phyloP scores from a whole-genome alignment of 345 rosid species.

The Gossypium longicalyx region DNA sequence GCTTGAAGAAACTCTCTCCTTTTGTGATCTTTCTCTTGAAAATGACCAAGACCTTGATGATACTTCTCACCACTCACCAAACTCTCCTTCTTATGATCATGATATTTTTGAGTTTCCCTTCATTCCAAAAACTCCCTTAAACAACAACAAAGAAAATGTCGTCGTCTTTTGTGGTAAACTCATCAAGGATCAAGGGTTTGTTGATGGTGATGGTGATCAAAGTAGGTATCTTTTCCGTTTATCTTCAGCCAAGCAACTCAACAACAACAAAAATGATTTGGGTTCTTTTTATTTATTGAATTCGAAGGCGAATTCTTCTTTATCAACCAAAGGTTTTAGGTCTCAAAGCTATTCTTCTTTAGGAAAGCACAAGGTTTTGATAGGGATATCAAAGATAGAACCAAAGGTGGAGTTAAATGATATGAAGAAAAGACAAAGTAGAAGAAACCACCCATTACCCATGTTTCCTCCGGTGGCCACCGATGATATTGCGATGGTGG shows the following conservation, averaged over 20 bases:
- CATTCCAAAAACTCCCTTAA: not conserved
- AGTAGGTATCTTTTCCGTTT: not conserved
- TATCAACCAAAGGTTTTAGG: not conserved
- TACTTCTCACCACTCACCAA: not conserved
- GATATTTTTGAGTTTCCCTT: constrained; percentile 27
- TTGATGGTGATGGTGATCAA: not conserved
- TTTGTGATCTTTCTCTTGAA: constrained; percentile 22
- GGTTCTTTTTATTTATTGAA: not conserved
- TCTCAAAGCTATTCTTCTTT: not conserved
- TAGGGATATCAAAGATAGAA: constrained; percentile 36
- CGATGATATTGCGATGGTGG: not conserved
- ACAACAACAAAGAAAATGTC: not conserved
- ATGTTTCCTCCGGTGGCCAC: constrained; percentile 16
- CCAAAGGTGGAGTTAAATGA: constrained; percentile 36
- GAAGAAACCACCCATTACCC: constrained; percentile 21
- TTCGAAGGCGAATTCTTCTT: not conserved
- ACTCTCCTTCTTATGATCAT: not conserved
- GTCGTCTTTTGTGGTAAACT: constrained; percentile 24
- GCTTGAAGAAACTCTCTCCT: constrained; percentile 28
- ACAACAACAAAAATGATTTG: not conserved
- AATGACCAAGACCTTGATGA: constrained; percentile 2
- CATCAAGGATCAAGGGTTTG: not conserved
- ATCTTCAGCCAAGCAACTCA: not conserved
- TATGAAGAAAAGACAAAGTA: constrained; percentile 41
- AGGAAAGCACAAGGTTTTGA: constrained; percentile 21